These are phyloP conservation scores for Fusarium acutatum DNA, from an alignment of 2,329 filamentous ascomycete genomes.

Conservation along the genomic window DNA sequence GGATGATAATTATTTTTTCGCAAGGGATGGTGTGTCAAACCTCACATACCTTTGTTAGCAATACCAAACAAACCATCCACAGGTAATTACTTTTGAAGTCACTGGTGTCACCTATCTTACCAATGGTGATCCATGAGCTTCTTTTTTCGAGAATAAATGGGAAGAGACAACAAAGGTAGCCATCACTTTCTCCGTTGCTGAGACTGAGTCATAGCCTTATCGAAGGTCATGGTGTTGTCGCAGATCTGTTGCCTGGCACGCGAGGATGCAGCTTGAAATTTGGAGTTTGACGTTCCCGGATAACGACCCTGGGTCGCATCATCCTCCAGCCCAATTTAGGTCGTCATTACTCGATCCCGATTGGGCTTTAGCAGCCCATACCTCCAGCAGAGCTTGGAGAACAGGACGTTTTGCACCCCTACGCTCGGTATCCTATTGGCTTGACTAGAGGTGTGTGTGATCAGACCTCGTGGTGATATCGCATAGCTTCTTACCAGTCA, in stretches of 20 bases:
- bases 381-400: constrained; percentile 11
- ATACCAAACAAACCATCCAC: neutral
- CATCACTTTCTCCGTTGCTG: neutral
- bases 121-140: neutral
- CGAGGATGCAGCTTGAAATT: neutral
- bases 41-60: neutral
- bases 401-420: constrained; percentile 12
- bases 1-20: neutral
- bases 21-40: neutral
- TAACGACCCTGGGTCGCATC: neutral
- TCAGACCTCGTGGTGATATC: constrained; percentile 16
- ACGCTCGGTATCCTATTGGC: constrained; percentile 19
- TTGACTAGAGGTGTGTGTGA: constrained; percentile 23
- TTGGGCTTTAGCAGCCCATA: constrained; percentile 10
- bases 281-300: constrained; percentile 12
- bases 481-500: neutral
- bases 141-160: neutral
- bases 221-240: neutral
- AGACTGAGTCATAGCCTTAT: neutral
- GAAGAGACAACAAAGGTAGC: neutral
- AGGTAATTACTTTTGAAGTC: neutral
- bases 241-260: neutral
- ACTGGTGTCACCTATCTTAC: neutral
- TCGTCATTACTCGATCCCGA: constrained; percentile 15
- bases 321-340: constrained; percentile 10